Base-by-base conservation (phyloP, 2,329 filamentous ascomycete genomes). In the Fusarium verticillioides region DNA sequence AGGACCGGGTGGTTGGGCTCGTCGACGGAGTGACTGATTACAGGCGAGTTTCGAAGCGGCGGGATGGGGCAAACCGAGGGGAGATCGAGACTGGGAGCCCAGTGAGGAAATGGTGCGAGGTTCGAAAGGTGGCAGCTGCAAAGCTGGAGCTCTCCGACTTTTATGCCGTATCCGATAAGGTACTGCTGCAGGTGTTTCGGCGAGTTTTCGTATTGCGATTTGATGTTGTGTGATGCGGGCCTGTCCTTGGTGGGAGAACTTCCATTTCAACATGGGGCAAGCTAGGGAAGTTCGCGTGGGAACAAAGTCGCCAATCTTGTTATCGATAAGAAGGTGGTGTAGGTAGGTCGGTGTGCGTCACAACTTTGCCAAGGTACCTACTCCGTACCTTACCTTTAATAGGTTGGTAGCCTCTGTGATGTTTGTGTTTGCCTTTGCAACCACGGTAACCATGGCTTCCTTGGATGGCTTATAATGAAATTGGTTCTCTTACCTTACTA, bases 281-380 rank as follows among this genome's bases (percentile, higher is more conserved):
- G 64, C 43, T 69, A 54, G 49, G 60, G 42, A 59, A 64, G 49
- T 64, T 67, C 61, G 61, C 64, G 43, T 68, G 50, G 49, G 66
- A 69, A 71, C 21, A 39, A 68, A 69, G 74, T 66, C 66, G 59
- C 73, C 72, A 75, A 74, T 66, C 76, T 74, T 60, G 75, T 80
- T 80, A 80, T 80, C 79, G 79, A 80, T 80, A 79, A 78, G 72
- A 53, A 5, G 21, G 46, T 9, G 44, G 32, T 39, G 26, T 4
- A 26, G 26, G 26, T 26, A 26, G 26, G 26, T 67, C 19, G 26
- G 50, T 64, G 44, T 69, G 66, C 65, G 66, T 69, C 65, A 69
- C 65, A 60, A 42, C 28, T 39, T 18, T 26, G 23, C 42, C 18
- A n/a, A 13, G 11, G 18, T 26, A 11, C n/a, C 5, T 16, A n/a